A percentile compares a stretch with the other conserved stretches of the same genome.
These are phyloP conservation scores for Boletus rubroflammeus DNA, from an alignment of 768 basidiomycete genomes.

Conservation along the genomic window DNA sequence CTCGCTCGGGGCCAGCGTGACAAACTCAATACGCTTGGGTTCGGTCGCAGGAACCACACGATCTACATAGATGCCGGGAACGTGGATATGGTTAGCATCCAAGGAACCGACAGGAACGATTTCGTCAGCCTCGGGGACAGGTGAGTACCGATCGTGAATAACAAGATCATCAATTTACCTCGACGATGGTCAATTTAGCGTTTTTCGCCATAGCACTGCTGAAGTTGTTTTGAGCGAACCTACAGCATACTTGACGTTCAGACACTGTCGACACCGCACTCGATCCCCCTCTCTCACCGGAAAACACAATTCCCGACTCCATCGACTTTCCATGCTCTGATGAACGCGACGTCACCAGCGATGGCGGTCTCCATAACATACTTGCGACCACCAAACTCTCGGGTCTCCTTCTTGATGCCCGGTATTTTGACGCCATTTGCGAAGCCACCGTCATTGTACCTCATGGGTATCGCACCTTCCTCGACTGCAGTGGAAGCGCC, in stretches of 20 bases:
- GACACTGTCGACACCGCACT: not conserved
- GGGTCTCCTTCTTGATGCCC: conserved; percentile 73
- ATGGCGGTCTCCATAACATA: conserved; percentile 82
- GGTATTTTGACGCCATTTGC: conserved; percentile 63
- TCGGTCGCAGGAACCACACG: conserved; percentile 77
- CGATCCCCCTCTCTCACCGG: conserved; percentile 44
- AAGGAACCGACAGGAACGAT: conserved; percentile 83
- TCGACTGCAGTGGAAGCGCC: conserved; percentile 85
- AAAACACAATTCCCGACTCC: conserved; percentile 90
- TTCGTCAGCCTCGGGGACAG: conserved; percentile 64
- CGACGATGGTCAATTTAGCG: conserved; percentile 86
- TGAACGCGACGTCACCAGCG: conserved; percentile 77
- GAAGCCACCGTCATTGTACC: conserved; percentile 75
- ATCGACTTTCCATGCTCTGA: conserved; percentile 90
- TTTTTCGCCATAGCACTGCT: conserved; percentile 84
- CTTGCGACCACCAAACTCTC: conserved; percentile 73
- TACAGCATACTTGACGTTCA: conserved; percentile 23
- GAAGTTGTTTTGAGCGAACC: conserved; percentile 88
- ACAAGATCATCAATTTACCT: conserved; percentile 43
- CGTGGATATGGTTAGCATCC: conserved; percentile 76
- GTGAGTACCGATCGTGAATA: not conserved
- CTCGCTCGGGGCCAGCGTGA: conserved; percentile 58
- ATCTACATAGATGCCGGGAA: conserved; percentile 86
- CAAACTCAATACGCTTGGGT: conserved; percentile 75
- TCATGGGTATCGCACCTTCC: conserved; percentile 71